Percentiles rank a stretch among this genome's conserved stretches.
Evolutionary conservation across 2,329 filamentous ascomycete genomes (phyloP).

Genomic region (Calonectria honghensis): DNA sequence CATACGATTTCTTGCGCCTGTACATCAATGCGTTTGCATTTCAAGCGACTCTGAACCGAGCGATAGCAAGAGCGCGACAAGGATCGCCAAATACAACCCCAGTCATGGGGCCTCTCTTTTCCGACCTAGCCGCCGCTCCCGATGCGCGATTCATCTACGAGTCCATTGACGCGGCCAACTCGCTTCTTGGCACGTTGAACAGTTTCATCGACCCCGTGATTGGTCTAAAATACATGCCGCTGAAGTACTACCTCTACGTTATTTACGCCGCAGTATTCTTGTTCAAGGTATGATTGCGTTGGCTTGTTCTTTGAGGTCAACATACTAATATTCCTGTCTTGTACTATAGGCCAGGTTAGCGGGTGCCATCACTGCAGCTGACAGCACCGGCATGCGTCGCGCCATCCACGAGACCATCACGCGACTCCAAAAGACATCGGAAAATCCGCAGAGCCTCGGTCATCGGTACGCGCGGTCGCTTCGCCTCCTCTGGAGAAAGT

Average conservation of each 20-base stretch:
- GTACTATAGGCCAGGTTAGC: constrained; percentile 70
- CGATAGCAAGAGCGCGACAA: constrained; percentile 58
- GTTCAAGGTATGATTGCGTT: constrained; percentile 70
- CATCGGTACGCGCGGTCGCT: constrained; percentile 77
- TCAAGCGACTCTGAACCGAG: constrained; percentile 78
- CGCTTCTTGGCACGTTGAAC: constrained; percentile 76
- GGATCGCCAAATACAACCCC: constrained; percentile 59
- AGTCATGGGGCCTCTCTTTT: constrained; percentile 65
- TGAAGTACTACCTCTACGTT: constrained; percentile 77
- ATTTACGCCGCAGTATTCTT: constrained; percentile 80
- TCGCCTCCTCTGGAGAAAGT: constrained; percentile 74
- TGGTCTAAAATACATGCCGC: constrained; percentile 78
- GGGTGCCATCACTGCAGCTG: constrained; percentile 73
- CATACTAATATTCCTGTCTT: background rate
- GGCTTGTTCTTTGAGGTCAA: background rate
- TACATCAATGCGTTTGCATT: constrained; percentile 87
- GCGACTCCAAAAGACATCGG: constrained; percentile 75
- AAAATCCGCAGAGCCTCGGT: constrained; percentile 75
- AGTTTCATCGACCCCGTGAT: constrained; percentile 75
- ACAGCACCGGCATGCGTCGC: constrained; percentile 73
- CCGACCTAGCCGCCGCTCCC: constrained; percentile 74
- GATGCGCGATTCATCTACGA: constrained; percentile 81
- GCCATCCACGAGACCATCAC: constrained; percentile 76
- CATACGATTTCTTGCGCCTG: constrained; percentile 82
- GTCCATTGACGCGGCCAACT: constrained; percentile 78